Percentiles rank a stretch among this genome's conserved stretches.
Conservation (phyloP, 2,329 filamentous ascomycete genomes). For the Pyricularia pennisetigena region DNA sequence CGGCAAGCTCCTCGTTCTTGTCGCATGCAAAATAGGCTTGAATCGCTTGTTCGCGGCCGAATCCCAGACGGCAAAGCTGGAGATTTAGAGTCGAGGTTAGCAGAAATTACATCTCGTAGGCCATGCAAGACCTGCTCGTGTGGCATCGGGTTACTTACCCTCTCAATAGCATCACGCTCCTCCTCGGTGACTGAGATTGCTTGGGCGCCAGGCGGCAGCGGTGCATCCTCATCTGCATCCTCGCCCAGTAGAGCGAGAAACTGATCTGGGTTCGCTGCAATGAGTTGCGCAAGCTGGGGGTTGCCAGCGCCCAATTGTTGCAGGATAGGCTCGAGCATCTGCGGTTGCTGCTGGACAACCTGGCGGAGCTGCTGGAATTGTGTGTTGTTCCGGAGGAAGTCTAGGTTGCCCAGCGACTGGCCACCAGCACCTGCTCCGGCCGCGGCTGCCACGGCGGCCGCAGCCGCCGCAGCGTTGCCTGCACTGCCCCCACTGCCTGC, state of each 20-base stretch:
- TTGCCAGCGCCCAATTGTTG: slow-evolving; percentile 94
- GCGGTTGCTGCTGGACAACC: slow-evolving; percentile 92
- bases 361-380: slow-evolving; percentile 97
- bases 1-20: slow-evolving; percentile 97
- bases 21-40: slow-evolving; percentile 99
- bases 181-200: slow-evolving; percentile 89
- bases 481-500: slow-evolving; percentile 25
- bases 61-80: slow-evolving; percentile 84
- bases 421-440: slow-evolving; percentile 31
- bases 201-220: slow-evolving; percentile 79
- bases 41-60: slow-evolving; percentile 85
- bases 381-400: slow-evolving; percentile 88
- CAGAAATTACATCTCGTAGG: neutral
- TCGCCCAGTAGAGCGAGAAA: slow-evolving; percentile 88
- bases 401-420: slow-evolving; percentile 62
- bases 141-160: slow-evolving; percentile 45
- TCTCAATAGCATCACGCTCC: slow-evolving; percentile 92
- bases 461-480: slow-evolving; percentile 30
- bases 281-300: slow-evolving; percentile 86
- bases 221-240: slow-evolving; percentile 73
- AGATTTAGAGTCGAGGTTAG: neutral
- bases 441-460: slow-evolving; percentile 39
- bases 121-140: neutral
- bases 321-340: slow-evolving; percentile 97
- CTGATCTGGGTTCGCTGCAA: slow-evolving; percentile 83